Evolutionary conservation across 805 yeast species (phyloP).

Genomic region (Candida broadrunensis): DNA sequence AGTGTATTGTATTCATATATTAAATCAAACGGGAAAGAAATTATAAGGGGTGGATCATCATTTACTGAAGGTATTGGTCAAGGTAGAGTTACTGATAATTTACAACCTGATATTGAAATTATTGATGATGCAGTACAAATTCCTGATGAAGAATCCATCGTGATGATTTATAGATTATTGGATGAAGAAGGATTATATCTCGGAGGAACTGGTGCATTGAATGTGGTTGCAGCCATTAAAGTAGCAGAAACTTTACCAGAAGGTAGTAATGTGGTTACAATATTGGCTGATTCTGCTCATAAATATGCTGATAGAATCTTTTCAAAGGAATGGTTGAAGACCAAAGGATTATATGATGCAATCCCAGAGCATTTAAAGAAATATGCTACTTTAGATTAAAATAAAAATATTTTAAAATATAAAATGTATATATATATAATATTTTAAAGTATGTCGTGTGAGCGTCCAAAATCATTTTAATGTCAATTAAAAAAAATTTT

Average conservation of each 20-base stretch:
- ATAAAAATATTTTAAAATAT: too few relatives aligned
- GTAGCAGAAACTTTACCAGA: constrained; percentile 77
- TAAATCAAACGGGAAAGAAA: constrained; percentile 61
- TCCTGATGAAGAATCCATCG: constrained; percentile 77
- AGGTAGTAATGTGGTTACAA: constrained; percentile 77
- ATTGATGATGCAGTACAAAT: constrained; percentile 80
- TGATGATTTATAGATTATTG: constrained; percentile 76
- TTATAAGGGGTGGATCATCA: constrained; percentile 76
- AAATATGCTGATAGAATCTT: constrained; percentile 82
- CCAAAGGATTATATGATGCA: constrained; percentile 60
- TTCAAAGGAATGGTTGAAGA: constrained; percentile 71
- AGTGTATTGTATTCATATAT: constrained; percentile 79
- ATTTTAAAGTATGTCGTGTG: constrained; percentile 1
- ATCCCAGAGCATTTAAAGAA: constrained; percentile 70
- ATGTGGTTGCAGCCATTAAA: constrained; percentile 83
- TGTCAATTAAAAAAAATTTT: too few relatives aligned
- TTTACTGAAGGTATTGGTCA: constrained; percentile 97
- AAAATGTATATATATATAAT: too few relatives aligned
- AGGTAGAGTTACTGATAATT: constrained; percentile 84
- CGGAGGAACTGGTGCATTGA: constrained; percentile 89
- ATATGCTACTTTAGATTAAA: constrained; percentile 51
- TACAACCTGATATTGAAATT: constrained; percentile 65
- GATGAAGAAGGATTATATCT: constrained; percentile 89
- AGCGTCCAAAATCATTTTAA: neutral
- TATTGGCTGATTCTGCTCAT: constrained; percentile 89